Base-by-base conservation (phyloP, 208 protist genomes). In the Angomonas deanei region DNA sequence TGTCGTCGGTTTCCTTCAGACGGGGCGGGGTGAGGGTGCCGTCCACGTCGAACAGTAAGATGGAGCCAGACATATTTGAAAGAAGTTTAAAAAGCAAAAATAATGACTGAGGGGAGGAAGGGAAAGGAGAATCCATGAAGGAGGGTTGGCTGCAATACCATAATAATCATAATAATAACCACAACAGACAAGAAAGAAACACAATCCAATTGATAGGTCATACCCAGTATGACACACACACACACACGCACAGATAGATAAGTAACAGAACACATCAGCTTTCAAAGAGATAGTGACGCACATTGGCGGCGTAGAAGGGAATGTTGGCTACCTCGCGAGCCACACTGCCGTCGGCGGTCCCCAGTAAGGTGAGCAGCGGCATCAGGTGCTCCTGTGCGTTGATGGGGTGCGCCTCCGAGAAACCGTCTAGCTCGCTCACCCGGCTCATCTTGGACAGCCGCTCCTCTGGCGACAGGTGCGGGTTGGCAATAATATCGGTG, bases 31-130 rank as follows among this genome's bases (percentile, higher is more conserved):
- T 97, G 3, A 97, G 81, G 0, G 94, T 97, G 36, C 94, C 94
- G 70, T 97, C 92, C 3, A 98, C 90, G 68, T 99, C 98, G 74
- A 99, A 99, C 6, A 99, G 85, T 42, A 98, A 67, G 49, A 95
- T 68, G 30, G 74, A 72, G 48, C 82, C 89, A 64, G 58, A 31
- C 61, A 78, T 73, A 39, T 61, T 59, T 15, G n/a, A n/a, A n/a
- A n/a, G n/a, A n/a, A n/a, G n/a, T n/a, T n/a, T n/a, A n/a, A n/a
- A 30, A 31, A 23, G n/a, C n/a, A n/a, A n/a, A n/a, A n/a, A n/a
- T n/a, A n/a, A n/a, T n/a, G n/a, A n/a, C n/a, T n/a, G n/a, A n/a
- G n/a, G n/a, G n/a, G n/a, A n/a, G n/a, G n/a, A n/a, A n/a, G n/a
- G n/a, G n/a, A n/a, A n/a, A n/a, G n/a, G n/a, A n/a, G n/a, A n/a